phyloP scores from a whole-genome alignment of 2,329 filamentous ascomycete genomes.

The Ophiostoma australiae region DNA sequence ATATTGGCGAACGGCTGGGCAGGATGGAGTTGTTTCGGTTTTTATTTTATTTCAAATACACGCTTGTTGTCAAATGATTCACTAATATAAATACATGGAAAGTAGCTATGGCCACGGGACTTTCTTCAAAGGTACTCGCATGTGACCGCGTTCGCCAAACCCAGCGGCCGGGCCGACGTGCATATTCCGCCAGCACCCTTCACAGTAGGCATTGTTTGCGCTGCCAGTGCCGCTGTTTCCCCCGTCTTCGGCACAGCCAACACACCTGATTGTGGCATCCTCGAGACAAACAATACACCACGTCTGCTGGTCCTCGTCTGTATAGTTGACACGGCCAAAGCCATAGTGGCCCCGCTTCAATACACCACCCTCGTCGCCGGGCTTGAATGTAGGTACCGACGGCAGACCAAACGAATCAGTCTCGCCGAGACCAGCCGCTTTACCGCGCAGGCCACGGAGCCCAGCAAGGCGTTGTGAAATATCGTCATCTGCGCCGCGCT shows the following conservation, averaged over 20 bases:
- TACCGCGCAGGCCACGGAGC: slow-evolving; percentile 38
- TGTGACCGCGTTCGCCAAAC: slow-evolving; percentile 65
- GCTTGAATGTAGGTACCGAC: slow-evolving; percentile 47
- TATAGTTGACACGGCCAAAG: slow-evolving; percentile 44
- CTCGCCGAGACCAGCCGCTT: slow-evolving; percentile 28
- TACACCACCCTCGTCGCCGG: slow-evolving; percentile 37
- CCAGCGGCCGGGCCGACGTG: slow-evolving; percentile 65
- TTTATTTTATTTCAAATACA: slow-evolving; percentile 4
- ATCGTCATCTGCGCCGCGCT: slow-evolving; percentile 39
- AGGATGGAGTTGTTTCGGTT: neutral
- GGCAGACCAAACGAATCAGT: slow-evolving; percentile 43
- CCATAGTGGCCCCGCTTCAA: slow-evolving; percentile 8
- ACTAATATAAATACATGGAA: neutral
- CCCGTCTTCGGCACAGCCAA: slow-evolving; percentile 61
- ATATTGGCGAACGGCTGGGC: slow-evolving; percentile 10
- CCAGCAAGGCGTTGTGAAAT: slow-evolving; percentile 51
- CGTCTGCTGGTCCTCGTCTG: slow-evolving; percentile 65
- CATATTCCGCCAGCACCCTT: slow-evolving; percentile 74
- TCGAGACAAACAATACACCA: slow-evolving; percentile 84
- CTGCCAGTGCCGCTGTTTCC: neutral
- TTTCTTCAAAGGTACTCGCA: slow-evolving; percentile 48
- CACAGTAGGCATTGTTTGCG: slow-evolving; percentile 58
- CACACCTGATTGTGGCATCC: slow-evolving; percentile 66
- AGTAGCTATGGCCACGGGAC: neutral
- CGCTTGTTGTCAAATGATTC: neutral